A percentile compares a stretch with the other conserved stretches of the same genome.
Evolutionary conservation across 257 asterid species (phyloP).

Genomic region (Nicotiana attenuata): DNA sequence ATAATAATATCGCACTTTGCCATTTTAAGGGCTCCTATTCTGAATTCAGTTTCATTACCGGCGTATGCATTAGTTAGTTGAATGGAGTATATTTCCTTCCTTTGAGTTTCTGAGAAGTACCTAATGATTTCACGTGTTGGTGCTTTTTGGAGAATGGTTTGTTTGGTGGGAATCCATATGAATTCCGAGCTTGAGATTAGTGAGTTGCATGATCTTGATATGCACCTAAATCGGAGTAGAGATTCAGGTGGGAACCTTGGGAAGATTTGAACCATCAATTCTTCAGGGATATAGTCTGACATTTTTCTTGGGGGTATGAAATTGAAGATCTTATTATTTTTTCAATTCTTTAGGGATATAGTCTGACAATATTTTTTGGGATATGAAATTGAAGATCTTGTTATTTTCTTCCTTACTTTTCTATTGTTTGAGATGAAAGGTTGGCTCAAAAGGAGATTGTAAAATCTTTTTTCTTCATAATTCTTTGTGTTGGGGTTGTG

Average conservation of each 20-base stretch:
- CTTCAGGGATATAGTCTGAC: constrained; percentile 12
- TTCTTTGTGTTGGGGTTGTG: too few species aligned
- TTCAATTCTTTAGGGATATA: too few species aligned
- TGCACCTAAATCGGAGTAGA: constrained; percentile 15
- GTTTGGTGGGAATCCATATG: not conserved
- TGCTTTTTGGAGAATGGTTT: not conserved
- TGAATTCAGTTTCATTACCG: too few species aligned
- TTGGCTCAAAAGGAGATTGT: too few species aligned
- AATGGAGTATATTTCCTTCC: not conserved
- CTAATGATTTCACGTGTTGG: not conserved
- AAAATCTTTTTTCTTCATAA: too few species aligned
- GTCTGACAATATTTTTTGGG: too few species aligned
- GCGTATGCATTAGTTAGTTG: too few species aligned
- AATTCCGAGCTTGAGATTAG: constrained; percentile 10
- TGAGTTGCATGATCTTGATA: constrained; percentile 14
- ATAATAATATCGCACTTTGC: constrained; percentile 14
- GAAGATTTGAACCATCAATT: constrained; percentile 8
- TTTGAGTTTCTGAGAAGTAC: constrained; percentile 2
- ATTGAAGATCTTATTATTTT: not conserved
- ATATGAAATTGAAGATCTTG: too few species aligned
- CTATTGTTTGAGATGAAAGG: not conserved
- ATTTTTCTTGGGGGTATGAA: not conserved
- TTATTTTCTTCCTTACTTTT: not conserved
- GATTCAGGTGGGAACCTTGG: constrained; percentile 10
- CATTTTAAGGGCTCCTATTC: not conserved